phyloP scores from a whole-genome alignment of 2,329 filamentous ascomycete species.

The Aspergillus aculeatinus region DNA sequence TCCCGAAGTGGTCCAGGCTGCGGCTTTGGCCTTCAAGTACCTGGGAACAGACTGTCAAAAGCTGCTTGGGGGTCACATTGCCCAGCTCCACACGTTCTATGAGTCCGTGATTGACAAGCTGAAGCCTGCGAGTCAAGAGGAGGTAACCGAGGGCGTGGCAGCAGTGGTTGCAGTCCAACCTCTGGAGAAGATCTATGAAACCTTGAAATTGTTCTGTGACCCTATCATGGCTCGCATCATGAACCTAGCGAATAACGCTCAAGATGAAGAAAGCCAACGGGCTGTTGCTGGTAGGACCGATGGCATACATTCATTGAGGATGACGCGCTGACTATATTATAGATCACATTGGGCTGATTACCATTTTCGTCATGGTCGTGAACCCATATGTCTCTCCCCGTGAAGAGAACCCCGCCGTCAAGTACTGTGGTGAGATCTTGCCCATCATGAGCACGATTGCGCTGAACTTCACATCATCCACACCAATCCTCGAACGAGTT shows the following conservation, averaged over 20 bases:
- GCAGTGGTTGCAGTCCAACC: conserved; percentile 87
- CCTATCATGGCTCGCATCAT: conserved; percentile 84
- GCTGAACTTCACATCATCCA: conserved; percentile 80
- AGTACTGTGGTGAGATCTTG: conserved; percentile 94
- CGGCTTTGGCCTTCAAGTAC: conserved; percentile 92
- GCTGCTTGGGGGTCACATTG: conserved; percentile 76
- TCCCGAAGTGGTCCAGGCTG: conserved; percentile 85
- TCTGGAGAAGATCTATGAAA: conserved; percentile 72
- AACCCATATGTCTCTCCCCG: conserved; percentile 71
- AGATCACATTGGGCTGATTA: conserved; percentile 91
- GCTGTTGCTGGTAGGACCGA: conserved; percentile 69
- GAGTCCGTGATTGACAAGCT: conserved; percentile 83
- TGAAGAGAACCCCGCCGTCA: conserved; percentile 83
- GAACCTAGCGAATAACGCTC: conserved; percentile 79
- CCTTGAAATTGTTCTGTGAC: conserved; percentile 89
- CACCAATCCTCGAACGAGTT: conserved; percentile 87
- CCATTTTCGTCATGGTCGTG: conserved; percentile 78
- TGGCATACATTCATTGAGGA: not conserved
- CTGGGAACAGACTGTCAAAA: conserved; percentile 94
- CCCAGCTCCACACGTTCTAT: conserved; percentile 89
- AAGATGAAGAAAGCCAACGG: conserved; percentile 77
- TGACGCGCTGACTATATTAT: conserved; percentile 16
- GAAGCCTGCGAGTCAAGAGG: conserved; percentile 83
- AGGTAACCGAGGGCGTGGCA: conserved; percentile 93
- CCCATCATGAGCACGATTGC: conserved; percentile 82